These are phyloP conservation scores for Kurtzmaniella fragi DNA, from an alignment of 805 yeast species.

Conservation along the genomic window DNA sequence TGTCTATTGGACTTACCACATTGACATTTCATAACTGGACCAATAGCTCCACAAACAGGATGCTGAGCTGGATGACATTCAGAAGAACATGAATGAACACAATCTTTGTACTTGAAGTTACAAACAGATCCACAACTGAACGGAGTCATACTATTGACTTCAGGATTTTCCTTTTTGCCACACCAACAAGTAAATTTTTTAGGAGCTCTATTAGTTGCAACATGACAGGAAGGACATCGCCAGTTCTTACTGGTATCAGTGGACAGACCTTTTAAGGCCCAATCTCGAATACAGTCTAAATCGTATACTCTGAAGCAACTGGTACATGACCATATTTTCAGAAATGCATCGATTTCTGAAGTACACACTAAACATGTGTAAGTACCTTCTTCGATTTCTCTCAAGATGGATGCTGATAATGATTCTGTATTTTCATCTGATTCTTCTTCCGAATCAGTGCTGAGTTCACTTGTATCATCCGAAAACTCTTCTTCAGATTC, in stretches of 20 bases:
- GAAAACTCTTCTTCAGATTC: not conserved
- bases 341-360: slow-evolving; percentile 62
- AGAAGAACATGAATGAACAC: slow-evolving; percentile 71
- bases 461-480: not conserved
- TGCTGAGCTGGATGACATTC: slow-evolving; percentile 91
- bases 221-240: slow-evolving; percentile 85
- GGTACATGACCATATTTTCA: slow-evolving; percentile 74
- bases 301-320: slow-evolving; percentile 82
- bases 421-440: slow-evolving; percentile 25
- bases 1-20: slow-evolving; percentile 71
- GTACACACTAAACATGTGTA: slow-evolving; percentile 89
- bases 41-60: slow-evolving; percentile 72
- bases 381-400: slow-evolving; percentile 60
- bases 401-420: slow-evolving; percentile 39
- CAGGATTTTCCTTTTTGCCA: slow-evolving; percentile 69
- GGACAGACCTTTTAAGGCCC: slow-evolving; percentile 78
- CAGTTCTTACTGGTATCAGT: slow-evolving; percentile 58
- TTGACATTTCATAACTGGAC: slow-evolving; percentile 62
- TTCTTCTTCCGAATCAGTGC: slow-evolving; percentile 9
- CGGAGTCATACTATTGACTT: slow-evolving; percentile 53
- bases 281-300: slow-evolving; percentile 73
- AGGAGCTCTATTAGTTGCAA: slow-evolving; percentile 45
- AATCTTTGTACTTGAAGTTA: slow-evolving; percentile 44
- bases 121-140: slow-evolving; percentile 91
- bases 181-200: slow-evolving; percentile 80